Percentiles rank a stretch among this genome's conserved stretches.
Evolutionary conservation across 495 filamentous ascomycete genomes (phyloP).

Genomic region (Astrocystis sublimbata): DNA sequence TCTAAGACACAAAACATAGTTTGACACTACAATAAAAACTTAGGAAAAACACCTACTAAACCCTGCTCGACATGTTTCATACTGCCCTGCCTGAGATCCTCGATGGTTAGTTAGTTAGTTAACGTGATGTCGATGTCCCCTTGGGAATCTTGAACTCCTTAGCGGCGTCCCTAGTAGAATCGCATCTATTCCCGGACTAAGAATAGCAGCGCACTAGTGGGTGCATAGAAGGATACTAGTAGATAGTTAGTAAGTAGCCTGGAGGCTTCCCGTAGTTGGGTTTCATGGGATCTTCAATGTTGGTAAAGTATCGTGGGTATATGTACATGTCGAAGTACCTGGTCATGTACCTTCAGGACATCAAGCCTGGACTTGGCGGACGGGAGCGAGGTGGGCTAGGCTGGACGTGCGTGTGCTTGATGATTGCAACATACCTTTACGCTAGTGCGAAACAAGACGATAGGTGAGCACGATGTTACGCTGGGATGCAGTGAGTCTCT

Average conservation of each 20-base stretch:
- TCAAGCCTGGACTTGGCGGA: neutral
- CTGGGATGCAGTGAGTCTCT: no score
- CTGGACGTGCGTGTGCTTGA: no score
- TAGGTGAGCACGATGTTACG: neutral
- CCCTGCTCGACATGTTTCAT: no score
- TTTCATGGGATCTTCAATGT: neutral
- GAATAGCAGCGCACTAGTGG: neutral
- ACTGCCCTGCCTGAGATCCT: neutral
- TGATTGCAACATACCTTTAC: neutral
- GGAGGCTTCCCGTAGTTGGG: neutral
- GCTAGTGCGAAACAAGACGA: neutral
- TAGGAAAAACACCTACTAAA: no score
- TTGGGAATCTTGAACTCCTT: conserved; percentile 4
- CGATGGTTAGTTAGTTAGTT: neutral
- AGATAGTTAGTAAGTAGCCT: no score
- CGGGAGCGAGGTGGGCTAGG: neutral
- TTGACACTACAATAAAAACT: no score
- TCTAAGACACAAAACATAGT: no score
- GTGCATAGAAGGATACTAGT: no score
- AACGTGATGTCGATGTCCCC: neutral
- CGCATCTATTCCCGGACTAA: neutral
- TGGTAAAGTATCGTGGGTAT: neutral
- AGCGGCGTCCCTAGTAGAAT: neutral
- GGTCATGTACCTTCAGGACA: no score
- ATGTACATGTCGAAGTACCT: neutral